Evolutionary conservation across 495 filamentous ascomycete species (phyloP).

Genomic region (Amphirosellinia nigrospora): DNA sequence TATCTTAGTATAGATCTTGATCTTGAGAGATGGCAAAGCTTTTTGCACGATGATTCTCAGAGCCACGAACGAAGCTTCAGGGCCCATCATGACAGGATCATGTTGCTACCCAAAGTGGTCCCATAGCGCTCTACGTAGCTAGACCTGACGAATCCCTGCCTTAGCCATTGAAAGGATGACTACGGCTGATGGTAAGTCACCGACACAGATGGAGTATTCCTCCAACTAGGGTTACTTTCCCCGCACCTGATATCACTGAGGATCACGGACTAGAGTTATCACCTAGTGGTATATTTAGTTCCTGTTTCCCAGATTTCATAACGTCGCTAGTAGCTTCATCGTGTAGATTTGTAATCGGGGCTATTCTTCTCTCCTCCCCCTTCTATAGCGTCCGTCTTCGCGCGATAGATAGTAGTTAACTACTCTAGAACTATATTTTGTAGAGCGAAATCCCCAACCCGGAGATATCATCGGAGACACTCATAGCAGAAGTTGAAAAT

Average conservation of each 20-base stretch:
- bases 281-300: constrained; percentile 5
- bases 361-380: not conserved
- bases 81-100: not conserved
- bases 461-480: not conserved
- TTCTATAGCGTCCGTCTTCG: not conserved
- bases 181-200: not conserved
- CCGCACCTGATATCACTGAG: constrained; percentile 7
- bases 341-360: not conserved
- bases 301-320: not conserved
- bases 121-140: not conserved
- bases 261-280: not conserved
- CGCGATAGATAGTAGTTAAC: not conserved
- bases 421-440: not conserved
- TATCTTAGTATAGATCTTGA: not conserved
- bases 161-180: not conserved
- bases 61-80: not conserved
- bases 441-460: not conserved
- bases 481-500: constrained; percentile 14
- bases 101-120: not conserved
- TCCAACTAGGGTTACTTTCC: constrained; percentile 9
- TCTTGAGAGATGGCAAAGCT: not conserved
- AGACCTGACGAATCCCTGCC: constrained; percentile 2
- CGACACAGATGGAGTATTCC: constrained; percentile 9
- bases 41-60: not conserved
- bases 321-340: not conserved